phyloP scores from a whole-genome alignment of 495 filamentous ascomycete genomes.

The Penicillium pancosmium region DNA sequence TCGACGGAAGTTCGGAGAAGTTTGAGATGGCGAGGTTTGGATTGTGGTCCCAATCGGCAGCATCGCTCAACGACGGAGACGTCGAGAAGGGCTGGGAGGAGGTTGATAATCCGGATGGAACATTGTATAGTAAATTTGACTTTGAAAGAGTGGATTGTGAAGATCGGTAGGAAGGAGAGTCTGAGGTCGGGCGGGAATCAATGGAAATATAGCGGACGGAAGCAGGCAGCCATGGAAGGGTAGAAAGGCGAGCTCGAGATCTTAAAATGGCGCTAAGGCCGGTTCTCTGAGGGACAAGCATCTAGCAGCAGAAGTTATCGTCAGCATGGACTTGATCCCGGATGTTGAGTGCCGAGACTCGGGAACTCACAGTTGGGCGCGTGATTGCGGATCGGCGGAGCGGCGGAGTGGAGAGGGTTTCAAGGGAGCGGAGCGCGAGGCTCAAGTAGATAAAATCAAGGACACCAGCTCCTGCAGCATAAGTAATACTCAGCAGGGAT shows the following conservation, averaged over 20 bases:
- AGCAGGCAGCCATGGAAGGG: constrained; percentile 22
- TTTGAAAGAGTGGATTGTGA: constrained; percentile 16
- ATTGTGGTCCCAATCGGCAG: constrained; percentile 78
- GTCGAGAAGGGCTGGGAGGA: constrained; percentile 43
- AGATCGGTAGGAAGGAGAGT: constrained; percentile 25
- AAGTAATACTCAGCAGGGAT: constrained; percentile 15
- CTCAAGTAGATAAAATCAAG: constrained; percentile 26
- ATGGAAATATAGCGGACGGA: constrained; percentile 36
- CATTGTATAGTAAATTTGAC: constrained; percentile 24
- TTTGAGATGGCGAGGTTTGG: constrained; percentile 71
- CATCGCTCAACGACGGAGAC: constrained; percentile 32
- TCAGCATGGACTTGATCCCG: constrained; percentile 12
- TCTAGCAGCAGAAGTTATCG: constrained; percentile 21
- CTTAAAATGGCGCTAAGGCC: constrained; percentile 28
- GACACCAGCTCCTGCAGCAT: constrained; percentile 32
- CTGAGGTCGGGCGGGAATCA: constrained; percentile 19
- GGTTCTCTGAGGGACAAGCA: constrained; percentile 24
- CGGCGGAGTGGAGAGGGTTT: not conserved
- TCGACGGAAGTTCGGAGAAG: constrained; percentile 85
- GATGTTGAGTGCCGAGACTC: constrained; percentile 12
- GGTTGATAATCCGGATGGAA: constrained; percentile 10
- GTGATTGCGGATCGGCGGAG: constrained; percentile 28
- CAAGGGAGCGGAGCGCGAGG: constrained; percentile 34
- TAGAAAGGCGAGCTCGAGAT: constrained; percentile 22
- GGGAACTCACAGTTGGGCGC: constrained; percentile 40